A percentile compares a stretch with the other conserved stretches of the same genome.
Conservation (phyloP, 768 basidiomycete genomes). For the Lactarius psammicola region DNA sequence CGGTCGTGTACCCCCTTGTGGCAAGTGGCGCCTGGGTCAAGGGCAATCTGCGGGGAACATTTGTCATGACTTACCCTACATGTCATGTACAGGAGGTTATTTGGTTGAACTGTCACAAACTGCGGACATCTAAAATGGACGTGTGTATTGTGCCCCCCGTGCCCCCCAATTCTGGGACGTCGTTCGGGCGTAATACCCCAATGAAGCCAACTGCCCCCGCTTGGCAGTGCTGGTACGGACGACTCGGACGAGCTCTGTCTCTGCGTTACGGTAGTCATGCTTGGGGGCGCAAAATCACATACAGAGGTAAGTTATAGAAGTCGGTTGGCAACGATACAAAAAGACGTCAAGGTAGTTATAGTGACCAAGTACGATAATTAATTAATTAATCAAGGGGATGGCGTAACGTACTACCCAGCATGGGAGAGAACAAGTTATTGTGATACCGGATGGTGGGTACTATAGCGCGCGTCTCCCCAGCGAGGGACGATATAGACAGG, state of each 20-base stretch:
- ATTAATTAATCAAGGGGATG: slow-evolving; percentile 5
- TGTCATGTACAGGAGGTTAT: not conserved
- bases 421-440: not conserved
- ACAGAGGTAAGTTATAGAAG: slow-evolving; percentile 1
- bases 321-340: slow-evolving; percentile 24
- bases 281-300: slow-evolving; percentile 6
- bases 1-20: not conserved
- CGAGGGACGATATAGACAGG: not conserved
- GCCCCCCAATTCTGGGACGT: not conserved
- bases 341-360: slow-evolving; percentile 24
- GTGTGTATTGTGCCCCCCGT: not conserved
- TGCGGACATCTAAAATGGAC: slow-evolving; percentile 2
- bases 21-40: slow-evolving; percentile 1
- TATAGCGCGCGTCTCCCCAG: slow-evolving; percentile 6
- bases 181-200: not conserved
- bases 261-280: slow-evolving; percentile 14
- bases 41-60: slow-evolving; percentile 5
- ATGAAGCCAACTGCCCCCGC: not conserved
- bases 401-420: slow-evolving; percentile 1
- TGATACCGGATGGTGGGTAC: not conserved
- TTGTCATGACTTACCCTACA: slow-evolving; percentile 14
- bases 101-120: not conserved
- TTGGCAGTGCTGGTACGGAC: not conserved
- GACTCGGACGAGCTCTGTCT: not conserved
- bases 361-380: slow-evolving; percentile 17